Evolutionary conservation across 2,329 filamentous ascomycete species (phyloP).

Genomic region (Colletotrichum costaricense): DNA sequence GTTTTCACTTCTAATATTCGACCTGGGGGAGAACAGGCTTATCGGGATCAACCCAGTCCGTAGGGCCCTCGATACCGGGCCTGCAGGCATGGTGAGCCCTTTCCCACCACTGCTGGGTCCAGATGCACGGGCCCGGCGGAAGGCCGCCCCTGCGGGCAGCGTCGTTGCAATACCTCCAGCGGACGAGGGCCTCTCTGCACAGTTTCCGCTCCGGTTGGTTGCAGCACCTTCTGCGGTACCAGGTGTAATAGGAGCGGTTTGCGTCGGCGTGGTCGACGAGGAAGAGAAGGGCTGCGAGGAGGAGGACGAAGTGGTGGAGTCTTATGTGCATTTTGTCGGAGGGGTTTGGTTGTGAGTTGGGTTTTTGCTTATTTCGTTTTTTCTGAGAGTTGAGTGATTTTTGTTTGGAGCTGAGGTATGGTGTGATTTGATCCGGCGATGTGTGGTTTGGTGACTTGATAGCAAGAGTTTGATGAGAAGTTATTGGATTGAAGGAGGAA

Average conservation of each 20-base stretch:
- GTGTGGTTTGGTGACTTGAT: neutral
- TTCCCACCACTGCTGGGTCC: neutral
- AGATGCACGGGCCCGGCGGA: neutral
- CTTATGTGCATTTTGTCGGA: neutral
- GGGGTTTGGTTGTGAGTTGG: neutral
- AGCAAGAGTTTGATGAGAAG: neutral
- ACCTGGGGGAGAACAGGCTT: neutral
- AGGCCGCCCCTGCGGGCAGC: neutral
- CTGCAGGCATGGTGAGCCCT: neutral
- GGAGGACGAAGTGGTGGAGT: neutral
- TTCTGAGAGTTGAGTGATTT: neutral
- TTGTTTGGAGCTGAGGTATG: neutral
- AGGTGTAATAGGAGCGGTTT: too few relatives aligned
- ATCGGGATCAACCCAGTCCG: constrained; percentile 3
- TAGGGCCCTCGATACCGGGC: constrained; percentile 5
- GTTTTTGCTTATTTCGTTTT: neutral
- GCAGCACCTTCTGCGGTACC: neutral
- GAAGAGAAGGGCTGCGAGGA: neutral
- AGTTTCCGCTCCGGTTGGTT: neutral
- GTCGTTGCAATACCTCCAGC: neutral
- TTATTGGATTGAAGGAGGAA: neutral
- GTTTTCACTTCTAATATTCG: neutral
- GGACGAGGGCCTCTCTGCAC: neutral
- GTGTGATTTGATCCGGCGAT: neutral
- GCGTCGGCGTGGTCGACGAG: neutral